These are phyloP conservation scores for Aphanocladium album DNA, from an alignment of 2,329 filamentous ascomycete species.

Conservation along the genomic window DNA sequence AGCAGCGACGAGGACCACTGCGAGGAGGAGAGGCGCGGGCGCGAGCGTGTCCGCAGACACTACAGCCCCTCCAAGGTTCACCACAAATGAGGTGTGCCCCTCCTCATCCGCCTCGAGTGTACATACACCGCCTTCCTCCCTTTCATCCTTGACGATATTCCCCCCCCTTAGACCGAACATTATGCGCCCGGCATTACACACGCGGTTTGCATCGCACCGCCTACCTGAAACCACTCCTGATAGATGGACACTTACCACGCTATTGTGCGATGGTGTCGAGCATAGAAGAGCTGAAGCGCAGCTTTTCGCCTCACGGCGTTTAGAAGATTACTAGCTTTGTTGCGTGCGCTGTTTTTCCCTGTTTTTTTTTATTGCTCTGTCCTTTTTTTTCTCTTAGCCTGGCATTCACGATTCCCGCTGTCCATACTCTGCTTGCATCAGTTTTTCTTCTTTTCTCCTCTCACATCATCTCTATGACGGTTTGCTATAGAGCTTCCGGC, in stretches of 20 bases:
- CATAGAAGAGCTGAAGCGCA: conserved; percentile 1
- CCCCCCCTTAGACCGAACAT: neutral
- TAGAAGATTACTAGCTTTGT: conserved; percentile 1
- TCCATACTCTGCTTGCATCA: neutral
- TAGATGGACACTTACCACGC: neutral
- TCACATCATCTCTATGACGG: no score
- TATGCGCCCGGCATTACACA: neutral
- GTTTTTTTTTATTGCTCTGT: neutral
- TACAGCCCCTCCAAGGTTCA: conserved; percentile 25
- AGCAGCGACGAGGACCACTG: conserved; percentile 21
- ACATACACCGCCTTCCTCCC: neutral
- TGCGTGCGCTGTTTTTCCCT: neutral
- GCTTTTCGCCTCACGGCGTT: conserved; percentile 12
- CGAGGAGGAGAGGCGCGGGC: conserved; percentile 34
- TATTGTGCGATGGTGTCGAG: neutral
- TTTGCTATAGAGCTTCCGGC: neutral
- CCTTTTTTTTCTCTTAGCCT: neutral
- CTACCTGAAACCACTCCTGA: neutral
- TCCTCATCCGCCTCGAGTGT: neutral
- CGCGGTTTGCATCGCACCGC: neutral
- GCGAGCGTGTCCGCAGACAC: conserved; percentile 31
- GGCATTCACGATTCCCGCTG: neutral
- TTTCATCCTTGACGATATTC: neutral
- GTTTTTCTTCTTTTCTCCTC: neutral
- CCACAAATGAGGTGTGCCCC: conserved; percentile 24